Conservation (phyloP, 306 rosid species). For the Argentina anserina region DNA sequence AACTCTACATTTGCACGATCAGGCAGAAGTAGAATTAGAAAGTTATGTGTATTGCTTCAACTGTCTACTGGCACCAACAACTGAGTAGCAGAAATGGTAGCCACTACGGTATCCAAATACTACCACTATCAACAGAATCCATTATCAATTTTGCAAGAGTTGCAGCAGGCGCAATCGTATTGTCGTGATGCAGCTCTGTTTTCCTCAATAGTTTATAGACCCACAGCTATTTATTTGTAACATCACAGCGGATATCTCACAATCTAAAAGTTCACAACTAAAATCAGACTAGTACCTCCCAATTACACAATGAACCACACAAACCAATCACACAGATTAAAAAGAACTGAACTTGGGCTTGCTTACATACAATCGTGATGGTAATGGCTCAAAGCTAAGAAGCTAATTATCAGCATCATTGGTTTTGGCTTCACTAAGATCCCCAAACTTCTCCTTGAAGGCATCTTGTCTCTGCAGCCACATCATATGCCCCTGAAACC, state of each 20-base stretch:
- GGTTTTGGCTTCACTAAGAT: constrained; percentile 10
- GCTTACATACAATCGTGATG: background rate
- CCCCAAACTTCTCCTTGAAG: constrained; percentile 67
- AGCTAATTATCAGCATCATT: background rate
- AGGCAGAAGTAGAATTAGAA: background rate
- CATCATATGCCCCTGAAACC: constrained; percentile 71
- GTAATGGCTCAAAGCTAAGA: background rate
- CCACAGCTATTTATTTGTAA: background rate
- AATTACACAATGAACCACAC: background rate
- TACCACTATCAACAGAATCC: background rate
- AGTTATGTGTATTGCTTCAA: background rate
- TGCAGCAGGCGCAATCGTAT: background rate
- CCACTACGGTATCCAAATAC: background rate
- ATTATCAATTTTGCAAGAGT: background rate
- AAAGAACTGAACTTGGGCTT: too few species aligned
- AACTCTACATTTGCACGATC: background rate
- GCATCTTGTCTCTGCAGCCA: constrained; percentile 77
- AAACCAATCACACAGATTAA: background rate
- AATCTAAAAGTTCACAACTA: too few species aligned
- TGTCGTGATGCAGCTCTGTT: background rate
- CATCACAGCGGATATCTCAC: background rate
- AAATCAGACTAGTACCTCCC: background rate
- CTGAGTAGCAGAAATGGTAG: background rate
- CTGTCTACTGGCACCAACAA: background rate
- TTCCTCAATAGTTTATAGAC: background rate